phyloP scores from a whole-genome alignment of 2,329 filamentous ascomycete genomes.

The Sporothrix euskadiensis region DNA sequence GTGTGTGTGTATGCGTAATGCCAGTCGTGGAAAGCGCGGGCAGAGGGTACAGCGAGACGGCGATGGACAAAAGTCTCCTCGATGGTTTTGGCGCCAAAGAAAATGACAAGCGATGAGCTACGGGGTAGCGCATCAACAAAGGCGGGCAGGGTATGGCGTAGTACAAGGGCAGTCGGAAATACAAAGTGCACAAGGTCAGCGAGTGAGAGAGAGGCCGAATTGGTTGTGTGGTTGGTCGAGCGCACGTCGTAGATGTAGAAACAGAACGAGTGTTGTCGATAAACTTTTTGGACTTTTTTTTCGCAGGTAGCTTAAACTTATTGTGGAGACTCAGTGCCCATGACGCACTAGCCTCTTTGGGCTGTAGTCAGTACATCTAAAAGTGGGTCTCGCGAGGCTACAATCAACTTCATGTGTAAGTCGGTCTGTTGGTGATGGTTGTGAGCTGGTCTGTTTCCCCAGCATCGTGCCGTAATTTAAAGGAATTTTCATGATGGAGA shows the following conservation, averaged over 20 bases:
- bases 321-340: not conserved
- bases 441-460: not conserved
- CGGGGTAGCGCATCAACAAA: not conserved
- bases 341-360: not conserved
- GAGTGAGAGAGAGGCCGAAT: not conserved
- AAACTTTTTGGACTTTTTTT: not conserved
- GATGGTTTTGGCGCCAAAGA: not conserved
- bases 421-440: not conserved
- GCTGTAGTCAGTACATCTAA: not conserved
- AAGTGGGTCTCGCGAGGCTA: conserved; percentile 1
- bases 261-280: not conserved
- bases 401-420: conserved; percentile 2
- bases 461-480: not conserved
- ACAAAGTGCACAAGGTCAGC: not conserved
- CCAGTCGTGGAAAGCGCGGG: not conserved
- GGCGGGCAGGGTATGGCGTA: not conserved
- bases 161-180: not conserved
- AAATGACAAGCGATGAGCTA: not conserved
- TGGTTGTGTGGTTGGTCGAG: not conserved
- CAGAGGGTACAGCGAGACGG: not conserved
- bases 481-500: not conserved
- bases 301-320: not conserved
- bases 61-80: not conserved
- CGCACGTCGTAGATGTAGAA: not conserved
- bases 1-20: not conserved